Conservation (phyloP, 305 asterid genomes). For the Fraxinus velutina region DNA sequence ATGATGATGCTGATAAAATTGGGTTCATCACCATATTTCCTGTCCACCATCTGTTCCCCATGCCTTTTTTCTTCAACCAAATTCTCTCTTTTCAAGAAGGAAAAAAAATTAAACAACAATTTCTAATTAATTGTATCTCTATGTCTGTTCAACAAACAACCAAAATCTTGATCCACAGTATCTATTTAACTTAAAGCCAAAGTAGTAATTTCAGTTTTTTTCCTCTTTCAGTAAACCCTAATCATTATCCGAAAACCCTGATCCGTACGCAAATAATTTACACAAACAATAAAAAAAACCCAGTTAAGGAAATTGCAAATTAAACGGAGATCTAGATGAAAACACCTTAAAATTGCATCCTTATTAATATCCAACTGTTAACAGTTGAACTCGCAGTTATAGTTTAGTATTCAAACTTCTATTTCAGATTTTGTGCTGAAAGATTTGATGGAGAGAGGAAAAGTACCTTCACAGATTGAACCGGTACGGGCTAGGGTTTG, state of each 20-base stretch:
- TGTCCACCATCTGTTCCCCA: conserved; percentile 69
- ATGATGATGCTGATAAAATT: conserved; percentile 26
- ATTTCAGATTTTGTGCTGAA: conserved; percentile 16
- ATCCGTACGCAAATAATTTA: neutral
- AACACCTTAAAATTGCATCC: neutral
- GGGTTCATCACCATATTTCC: conserved; percentile 47
- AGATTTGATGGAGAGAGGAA: neutral
- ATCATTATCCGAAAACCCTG: neutral
- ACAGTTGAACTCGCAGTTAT: neutral
- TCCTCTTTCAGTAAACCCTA: conserved; percentile 2
- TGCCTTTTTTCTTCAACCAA: conserved; percentile 16
- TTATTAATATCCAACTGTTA: neutral
- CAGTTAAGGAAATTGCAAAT: neutral
- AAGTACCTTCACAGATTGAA: conserved; percentile 23
- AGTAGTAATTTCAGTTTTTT: neutral
- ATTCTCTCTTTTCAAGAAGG: conserved; percentile 18
- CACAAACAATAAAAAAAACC: neutral
- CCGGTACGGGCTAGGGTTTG: conserved; percentile 31
- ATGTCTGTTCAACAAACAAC: conserved; percentile 22
- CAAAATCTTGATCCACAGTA: conserved; percentile 10
- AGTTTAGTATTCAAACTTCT: neutral
- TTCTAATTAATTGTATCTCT: conserved; percentile 8
- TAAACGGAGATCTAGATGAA: conserved; percentile 21
- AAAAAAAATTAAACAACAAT: neutral
- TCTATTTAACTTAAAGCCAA: neutral